Percentiles rank a stretch among this genome's conserved stretches.
These are phyloP conservation scores for Termitomyces sp. DNA, from an alignment of 768 basidiomycete genomes.

Conservation along the genomic window DNA sequence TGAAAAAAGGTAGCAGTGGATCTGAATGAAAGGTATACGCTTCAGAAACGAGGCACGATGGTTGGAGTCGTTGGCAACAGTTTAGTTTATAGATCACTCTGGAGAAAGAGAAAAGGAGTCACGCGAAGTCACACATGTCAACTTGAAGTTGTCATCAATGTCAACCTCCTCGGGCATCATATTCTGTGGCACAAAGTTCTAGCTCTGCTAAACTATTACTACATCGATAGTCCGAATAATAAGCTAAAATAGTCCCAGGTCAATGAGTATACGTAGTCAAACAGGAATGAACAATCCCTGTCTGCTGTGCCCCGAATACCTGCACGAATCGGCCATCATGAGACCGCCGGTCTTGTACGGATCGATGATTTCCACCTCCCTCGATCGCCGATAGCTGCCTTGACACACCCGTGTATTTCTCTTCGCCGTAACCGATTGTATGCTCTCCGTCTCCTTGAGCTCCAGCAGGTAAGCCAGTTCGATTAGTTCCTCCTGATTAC, in stretches of 20 bases:
- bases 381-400: constrained; percentile 3
- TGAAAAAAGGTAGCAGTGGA: neutral
- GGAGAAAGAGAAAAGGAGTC: constrained; percentile 10
- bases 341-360: constrained; percentile 5
- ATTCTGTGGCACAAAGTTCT: neutral
- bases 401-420: constrained; percentile 6
- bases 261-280: neutral
- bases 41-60: neutral
- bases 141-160: too few relatives aligned
- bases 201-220: neutral
- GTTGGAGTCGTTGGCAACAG: constrained; percentile 7
- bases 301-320: neutral
- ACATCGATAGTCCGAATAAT: neutral
- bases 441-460: constrained; percentile 10
- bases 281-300: neutral
- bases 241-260: neutral
- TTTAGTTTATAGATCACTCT: too few relatives aligned
- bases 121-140: constrained; percentile 6
- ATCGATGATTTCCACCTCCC: constrained; percentile 14
- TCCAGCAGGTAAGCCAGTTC: constrained; percentile 7
- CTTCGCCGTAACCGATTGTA: constrained; percentile 12
- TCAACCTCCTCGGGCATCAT: too few relatives aligned
- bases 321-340: neutral
- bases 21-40: neutral
- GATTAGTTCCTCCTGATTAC: neutral